Evolutionary conservation across 176 grass and related monocot species (phyloP).

Genomic region (Echinochloa phyllopogon): DNA sequence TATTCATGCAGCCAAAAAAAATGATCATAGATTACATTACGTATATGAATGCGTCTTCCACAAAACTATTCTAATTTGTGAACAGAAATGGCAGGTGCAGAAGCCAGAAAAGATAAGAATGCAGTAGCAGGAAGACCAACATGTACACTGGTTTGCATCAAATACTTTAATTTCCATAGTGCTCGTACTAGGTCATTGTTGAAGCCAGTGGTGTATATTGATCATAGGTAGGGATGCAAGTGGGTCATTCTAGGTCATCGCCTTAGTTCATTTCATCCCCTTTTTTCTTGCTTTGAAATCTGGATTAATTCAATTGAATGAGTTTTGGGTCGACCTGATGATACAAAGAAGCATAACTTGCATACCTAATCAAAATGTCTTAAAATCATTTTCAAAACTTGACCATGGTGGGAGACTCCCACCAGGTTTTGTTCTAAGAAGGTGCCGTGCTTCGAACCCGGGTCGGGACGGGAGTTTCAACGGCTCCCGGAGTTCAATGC

Average conservation of each 20-base stretch:
- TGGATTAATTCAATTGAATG: background rate
- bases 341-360: background rate
- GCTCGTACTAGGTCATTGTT: constrained; percentile 9
- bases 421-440: too few relatives aligned
- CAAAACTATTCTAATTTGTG: background rate
- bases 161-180: constrained; percentile 26
- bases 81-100: constrained; percentile 12
- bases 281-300: constrained; percentile 6
- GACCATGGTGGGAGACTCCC: too few relatives aligned
- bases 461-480: too few relatives aligned
- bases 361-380: constrained; percentile 12
- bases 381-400: constrained; percentile 23
- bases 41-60: constrained; percentile 7
- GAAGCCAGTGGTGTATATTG: constrained; percentile 10
- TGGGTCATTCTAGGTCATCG: background rate
- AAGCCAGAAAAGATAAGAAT: constrained; percentile 22
- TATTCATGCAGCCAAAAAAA: constrained; percentile 2
- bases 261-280: background rate
- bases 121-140: background rate
- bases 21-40: background rate
- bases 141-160: background rate
- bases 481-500: too few relatives aligned
- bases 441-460: too few relatives aligned
- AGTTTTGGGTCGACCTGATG: background rate
- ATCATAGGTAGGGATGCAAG: background rate